Evolutionary conservation across 2,329 filamentous ascomycete species (phyloP).

Genomic region (Botrytis pseudocinerea): DNA sequence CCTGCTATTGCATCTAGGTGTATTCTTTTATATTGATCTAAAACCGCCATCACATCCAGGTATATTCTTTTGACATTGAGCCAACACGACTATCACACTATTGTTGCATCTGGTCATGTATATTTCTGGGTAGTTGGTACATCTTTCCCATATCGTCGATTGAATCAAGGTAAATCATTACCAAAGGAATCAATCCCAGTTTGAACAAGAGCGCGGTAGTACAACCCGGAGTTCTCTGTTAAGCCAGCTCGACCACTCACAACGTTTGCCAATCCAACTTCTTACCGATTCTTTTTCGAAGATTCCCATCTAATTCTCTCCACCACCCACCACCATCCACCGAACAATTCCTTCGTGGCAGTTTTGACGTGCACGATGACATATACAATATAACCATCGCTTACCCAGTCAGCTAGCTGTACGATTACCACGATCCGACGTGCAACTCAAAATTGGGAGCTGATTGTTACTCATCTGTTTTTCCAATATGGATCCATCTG

Average conservation of each 20-base stretch:
- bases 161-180: neutral
- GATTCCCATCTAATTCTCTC: neutral
- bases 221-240: neutral
- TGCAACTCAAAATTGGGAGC: neutral
- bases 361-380: constrained; percentile 12
- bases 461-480: neutral
- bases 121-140: neutral
- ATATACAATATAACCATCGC: neutral
- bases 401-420: neutral
- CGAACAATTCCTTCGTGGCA: constrained; percentile 18
- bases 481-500: neutral
- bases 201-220: neutral
- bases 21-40: neutral
- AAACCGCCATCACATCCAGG: neutral
- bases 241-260: neutral
- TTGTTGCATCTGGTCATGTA: neutral
- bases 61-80: neutral
- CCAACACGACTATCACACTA: neutral
- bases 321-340: neutral
- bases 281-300: constrained; percentile 11
- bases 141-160: neutral
- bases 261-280: neutral
- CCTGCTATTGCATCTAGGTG: neutral
- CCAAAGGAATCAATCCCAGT: neutral
- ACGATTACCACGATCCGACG: neutral